Evolutionary conservation across 495 filamentous ascomycete genomes (phyloP).

Genomic region (Emericellopsis terricola): DNA sequence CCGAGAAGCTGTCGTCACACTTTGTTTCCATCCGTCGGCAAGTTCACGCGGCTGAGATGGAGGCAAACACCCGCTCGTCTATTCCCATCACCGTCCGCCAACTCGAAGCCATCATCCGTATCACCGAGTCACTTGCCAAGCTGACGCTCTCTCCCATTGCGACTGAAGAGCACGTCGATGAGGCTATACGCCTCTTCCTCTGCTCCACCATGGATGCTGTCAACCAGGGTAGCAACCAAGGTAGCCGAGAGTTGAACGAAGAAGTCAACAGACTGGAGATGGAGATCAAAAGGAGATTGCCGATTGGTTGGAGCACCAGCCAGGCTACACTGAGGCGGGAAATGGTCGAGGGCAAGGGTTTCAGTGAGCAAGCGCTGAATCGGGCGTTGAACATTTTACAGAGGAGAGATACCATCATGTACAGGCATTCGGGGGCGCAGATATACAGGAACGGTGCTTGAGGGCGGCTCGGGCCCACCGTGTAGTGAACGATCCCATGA

Average conservation of each 20-base stretch:
- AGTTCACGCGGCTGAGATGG: slow-evolving; percentile 75
- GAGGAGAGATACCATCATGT: slow-evolving; percentile 76
- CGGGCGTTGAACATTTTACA: slow-evolving; percentile 74
- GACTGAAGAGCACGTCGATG: slow-evolving; percentile 83
- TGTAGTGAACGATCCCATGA: no score
- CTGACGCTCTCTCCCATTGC: slow-evolving; percentile 69
- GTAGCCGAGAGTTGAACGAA: slow-evolving; percentile 74
- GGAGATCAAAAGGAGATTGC: slow-evolving; percentile 71
- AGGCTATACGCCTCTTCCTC: slow-evolving; percentile 93
- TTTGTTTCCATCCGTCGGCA: slow-evolving; percentile 93
- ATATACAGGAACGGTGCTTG: slow-evolving; percentile 54
- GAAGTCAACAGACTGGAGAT: slow-evolving; percentile 80
- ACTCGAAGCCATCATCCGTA: slow-evolving; percentile 91
- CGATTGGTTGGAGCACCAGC: slow-evolving; percentile 90
- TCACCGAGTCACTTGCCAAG: slow-evolving; percentile 92
- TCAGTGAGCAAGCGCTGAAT: slow-evolving; percentile 68
- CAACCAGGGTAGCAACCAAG: slow-evolving; percentile 65
- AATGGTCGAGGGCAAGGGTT: slow-evolving; percentile 77
- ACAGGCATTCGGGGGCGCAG: slow-evolving; percentile 74
- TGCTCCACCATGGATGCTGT: slow-evolving; percentile 97
- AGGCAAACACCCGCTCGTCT: slow-evolving; percentile 69
- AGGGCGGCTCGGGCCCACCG: no score
- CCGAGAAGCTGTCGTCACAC: slow-evolving; percentile 92
- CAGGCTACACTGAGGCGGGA: slow-evolving; percentile 72
- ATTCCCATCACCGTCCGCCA: slow-evolving; percentile 98